phyloP scores from a whole-genome alignment of 2,329 filamentous ascomycete genomes.

The Intubia oerlemansii region DNA sequence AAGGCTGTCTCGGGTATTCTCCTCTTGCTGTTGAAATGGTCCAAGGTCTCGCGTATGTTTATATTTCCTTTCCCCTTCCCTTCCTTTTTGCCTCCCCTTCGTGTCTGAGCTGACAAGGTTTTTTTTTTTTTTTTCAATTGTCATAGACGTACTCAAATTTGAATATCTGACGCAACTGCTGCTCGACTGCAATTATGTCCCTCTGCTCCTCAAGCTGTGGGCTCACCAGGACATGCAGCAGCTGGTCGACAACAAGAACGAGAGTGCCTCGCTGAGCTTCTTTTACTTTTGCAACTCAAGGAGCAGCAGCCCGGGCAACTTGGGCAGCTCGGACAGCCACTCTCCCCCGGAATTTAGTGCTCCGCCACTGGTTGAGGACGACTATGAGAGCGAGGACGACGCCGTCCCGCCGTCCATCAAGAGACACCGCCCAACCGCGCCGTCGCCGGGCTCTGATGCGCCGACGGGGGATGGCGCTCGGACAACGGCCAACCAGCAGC shows the following conservation, averaged over 20 bases:
- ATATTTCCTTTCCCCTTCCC: neutral
- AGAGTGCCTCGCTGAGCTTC: constrained; percentile 52
- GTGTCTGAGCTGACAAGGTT: too few relatives aligned
- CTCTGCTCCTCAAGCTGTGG: constrained; percentile 78
- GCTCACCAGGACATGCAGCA: constrained; percentile 87
- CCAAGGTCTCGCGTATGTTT: constrained; percentile 72
- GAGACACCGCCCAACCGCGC: constrained; percentile 24
- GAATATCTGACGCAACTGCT: constrained; percentile 89
- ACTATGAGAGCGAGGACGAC: constrained; percentile 46
- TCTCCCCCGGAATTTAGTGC: too few relatives aligned
- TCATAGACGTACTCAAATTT: constrained; percentile 70
- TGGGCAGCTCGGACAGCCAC: constrained; percentile 9
- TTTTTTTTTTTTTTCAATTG: neutral
- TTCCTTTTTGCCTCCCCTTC: constrained; percentile 6
- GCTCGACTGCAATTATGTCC: constrained; percentile 87
- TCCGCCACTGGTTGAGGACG: constrained; percentile 11
- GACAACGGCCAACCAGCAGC: too few relatives aligned
- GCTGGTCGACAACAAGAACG: constrained; percentile 60
- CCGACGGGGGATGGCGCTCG: too few relatives aligned
- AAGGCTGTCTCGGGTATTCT: constrained; percentile 86
- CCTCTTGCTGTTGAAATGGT: constrained; percentile 82
- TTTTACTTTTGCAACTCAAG: constrained; percentile 74
- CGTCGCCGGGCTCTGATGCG: neutral
- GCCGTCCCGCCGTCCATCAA: constrained; percentile 69
- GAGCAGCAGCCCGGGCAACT: constrained; percentile 11